Conservation (phyloP, 106 monocot species). For the Xerophyta viscosa region DNA sequence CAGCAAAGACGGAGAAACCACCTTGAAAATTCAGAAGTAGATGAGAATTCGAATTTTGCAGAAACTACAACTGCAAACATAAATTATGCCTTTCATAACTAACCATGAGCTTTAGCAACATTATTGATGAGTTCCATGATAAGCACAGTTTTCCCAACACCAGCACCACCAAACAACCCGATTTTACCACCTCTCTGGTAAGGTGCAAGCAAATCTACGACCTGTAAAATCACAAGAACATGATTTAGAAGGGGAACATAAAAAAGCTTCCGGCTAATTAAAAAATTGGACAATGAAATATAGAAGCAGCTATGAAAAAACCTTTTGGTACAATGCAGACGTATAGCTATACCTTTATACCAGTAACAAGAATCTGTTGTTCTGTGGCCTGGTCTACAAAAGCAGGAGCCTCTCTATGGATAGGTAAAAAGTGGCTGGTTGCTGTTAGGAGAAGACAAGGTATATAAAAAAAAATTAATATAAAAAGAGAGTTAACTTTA, state of each 20-base stretch:
- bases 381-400: conserved; percentile 78
- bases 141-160: conserved; percentile 83
- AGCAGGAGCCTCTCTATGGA: conserved; percentile 76
- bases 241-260: too few relatives aligned
- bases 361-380: conserved; percentile 85
- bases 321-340: too few relatives aligned
- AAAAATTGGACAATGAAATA: too few relatives aligned
- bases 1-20: conserved; percentile 90
- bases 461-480: too few relatives aligned
- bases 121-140: conserved; percentile 90
- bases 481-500: too few relatives aligned
- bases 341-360: conserved; percentile 91
- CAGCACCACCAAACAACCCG: conserved; percentile 83
- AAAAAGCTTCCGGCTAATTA: too few relatives aligned
- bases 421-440: conserved; percentile 70
- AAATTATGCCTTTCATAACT: conserved; percentile 1
- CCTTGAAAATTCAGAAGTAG: conserved; percentile 41
- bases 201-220: conserved; percentile 84
- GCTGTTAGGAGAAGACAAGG: too few relatives aligned
- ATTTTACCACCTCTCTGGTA: conserved; percentile 85
- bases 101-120: conserved; percentile 80
- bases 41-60: too few relatives aligned
- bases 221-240: conserved; percentile 20
- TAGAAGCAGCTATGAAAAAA: too few relatives aligned
- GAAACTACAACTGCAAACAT: not conserved